Base-by-base conservation (phyloP, 2,329 filamentous ascomycete genomes). In the Tolypocladium tropicale region DNA sequence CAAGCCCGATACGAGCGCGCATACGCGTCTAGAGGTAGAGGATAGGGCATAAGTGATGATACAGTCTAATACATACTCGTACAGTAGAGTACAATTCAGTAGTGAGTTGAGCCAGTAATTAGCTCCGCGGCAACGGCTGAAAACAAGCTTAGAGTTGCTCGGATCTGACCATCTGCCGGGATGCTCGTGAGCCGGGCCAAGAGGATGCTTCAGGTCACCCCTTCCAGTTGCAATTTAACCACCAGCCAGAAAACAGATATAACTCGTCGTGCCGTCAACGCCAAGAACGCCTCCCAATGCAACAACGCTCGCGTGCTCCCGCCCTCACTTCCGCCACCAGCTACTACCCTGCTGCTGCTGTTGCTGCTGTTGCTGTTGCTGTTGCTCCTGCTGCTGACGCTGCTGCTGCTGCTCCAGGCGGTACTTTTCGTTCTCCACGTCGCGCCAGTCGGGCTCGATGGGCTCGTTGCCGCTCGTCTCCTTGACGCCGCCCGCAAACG, bases 381-480 rank as follows among this genome's bases (percentile, higher is more conserved):
- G 68, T 58, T 72, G 28, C 55, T 68, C 60, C 56, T 63, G 57
- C 53, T 61, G 55, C 57, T 58, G 56, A 57, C 63, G 60, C 55
- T 63, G 61, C 61, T 64, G 62, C 56, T 68, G 64, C 62, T 71
- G 68, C 59, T 72, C 67, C 14, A 64, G 60, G 53, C 65, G 61
- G 64, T 79, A 84, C 67, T 79, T 80, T 65, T 85, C 81, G 61
- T 86, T 86, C 73, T 86, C 83, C 21, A 79, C 63, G 63, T 86
- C 83, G 59, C 83, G 75, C 83, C 83, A 86, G 67, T 86, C 83
- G 61, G 70, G 71, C 36, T 79, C 76, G 55, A 76, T 77, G 55
- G 78, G 78, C 67, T 88, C 86, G 70, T 88, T 82, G 49, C 86
- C 86, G 64, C 81, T 83, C 52, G 84, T 85, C 70, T 81, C 78